A percentile compares a stretch with the other conserved stretches of the same genome.
phyloP scores from a whole-genome alignment of 2,329 filamentous ascomycete genomes.

The Lachnellula arida region DNA sequence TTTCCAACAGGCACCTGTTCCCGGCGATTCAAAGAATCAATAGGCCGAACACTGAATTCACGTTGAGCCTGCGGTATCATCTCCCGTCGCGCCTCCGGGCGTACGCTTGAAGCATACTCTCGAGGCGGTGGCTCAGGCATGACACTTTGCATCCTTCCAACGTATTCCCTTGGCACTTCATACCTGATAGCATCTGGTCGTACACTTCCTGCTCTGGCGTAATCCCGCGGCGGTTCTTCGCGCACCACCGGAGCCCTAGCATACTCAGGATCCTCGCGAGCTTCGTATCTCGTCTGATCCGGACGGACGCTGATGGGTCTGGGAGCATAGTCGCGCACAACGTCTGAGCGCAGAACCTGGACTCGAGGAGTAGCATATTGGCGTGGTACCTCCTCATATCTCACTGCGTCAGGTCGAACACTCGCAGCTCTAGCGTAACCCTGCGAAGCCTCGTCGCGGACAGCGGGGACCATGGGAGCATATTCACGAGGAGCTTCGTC shows the following conservation, averaged over 20 bases:
- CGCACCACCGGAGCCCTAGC: conserved; percentile 14
- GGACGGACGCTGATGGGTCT: conserved; percentile 33
- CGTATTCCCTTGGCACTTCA: conserved; percentile 36
- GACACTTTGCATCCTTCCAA: conserved; percentile 37
- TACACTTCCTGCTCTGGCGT: conserved; percentile 46
- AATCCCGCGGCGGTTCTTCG: conserved; percentile 46
- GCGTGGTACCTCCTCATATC: conserved; percentile 36
- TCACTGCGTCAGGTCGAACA: conserved; percentile 47
- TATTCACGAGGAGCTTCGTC: conserved; percentile 34
- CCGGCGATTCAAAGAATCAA: conserved; percentile 21
- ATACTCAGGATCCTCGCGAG: conserved; percentile 34
- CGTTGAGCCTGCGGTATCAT: conserved; percentile 23
- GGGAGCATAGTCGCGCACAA: conserved; percentile 34
- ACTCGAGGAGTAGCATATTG: conserved; percentile 39
- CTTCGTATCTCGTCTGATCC: conserved; percentile 26
- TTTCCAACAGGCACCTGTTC: conserved; percentile 19
- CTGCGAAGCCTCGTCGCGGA: conserved; percentile 42
- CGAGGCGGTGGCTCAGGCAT: conserved; percentile 36
- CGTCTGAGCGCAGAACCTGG: conserved; percentile 39
- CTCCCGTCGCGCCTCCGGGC: conserved; percentile 26
- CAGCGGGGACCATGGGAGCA: conserved; percentile 28
- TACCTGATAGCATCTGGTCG: conserved; percentile 44
- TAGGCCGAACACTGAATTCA: conserved; percentile 29
- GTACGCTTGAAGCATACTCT: conserved; percentile 29
- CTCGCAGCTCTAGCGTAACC: conserved; percentile 38